phyloP scores from a whole-genome alignment of 2,329 filamentous ascomycete species.

The Nakataea oryzae region DNA sequence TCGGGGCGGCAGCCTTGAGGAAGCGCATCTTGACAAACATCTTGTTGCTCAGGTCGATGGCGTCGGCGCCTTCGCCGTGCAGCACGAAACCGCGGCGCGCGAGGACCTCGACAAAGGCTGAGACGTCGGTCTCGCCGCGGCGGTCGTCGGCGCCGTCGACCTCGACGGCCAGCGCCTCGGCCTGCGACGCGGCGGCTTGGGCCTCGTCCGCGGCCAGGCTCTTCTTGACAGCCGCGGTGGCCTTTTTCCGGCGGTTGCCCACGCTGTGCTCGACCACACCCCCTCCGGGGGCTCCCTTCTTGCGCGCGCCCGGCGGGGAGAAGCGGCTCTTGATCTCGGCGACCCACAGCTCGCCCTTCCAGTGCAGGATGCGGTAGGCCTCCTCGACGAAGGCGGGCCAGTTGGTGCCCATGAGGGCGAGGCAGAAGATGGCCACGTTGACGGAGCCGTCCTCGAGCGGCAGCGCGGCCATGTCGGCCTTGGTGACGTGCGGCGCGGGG shows the following conservation, averaged over 20 bases:
- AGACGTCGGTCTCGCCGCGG: constrained; percentile 72
- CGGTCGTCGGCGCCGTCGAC: constrained; percentile 58
- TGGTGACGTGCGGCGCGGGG: constrained; percentile 65
- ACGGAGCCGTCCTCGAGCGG: constrained; percentile 65
- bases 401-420: constrained; percentile 97
- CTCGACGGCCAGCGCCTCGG: constrained; percentile 52
- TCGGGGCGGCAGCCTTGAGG: constrained; percentile 67
- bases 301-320: constrained; percentile 31
- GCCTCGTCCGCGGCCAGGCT: constrained; percentile 37
- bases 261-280: constrained; percentile 58
- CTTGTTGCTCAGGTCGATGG: constrained; percentile 78
- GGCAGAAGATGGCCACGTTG: constrained; percentile 87
- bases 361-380: constrained; percentile 80
- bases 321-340: constrained; percentile 96
- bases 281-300: constrained; percentile 11
- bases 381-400: constrained; percentile 97
- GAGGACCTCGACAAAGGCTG: constrained; percentile 77
- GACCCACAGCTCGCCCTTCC: constrained; percentile 94
- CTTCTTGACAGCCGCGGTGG: constrained; percentile 30
- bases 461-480: constrained; percentile 79
- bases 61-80: constrained; percentile 49
- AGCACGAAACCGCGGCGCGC: constrained; percentile 75
- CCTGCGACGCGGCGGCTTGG: constrained; percentile 17
- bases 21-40: constrained; percentile 99
- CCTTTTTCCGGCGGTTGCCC: constrained; percentile 51